Percentiles rank a stretch among this genome's conserved stretches.
Evolutionary conservation across 805 yeast genomes (phyloP).

Genomic region (Spathaspora gorwiae): DNA sequence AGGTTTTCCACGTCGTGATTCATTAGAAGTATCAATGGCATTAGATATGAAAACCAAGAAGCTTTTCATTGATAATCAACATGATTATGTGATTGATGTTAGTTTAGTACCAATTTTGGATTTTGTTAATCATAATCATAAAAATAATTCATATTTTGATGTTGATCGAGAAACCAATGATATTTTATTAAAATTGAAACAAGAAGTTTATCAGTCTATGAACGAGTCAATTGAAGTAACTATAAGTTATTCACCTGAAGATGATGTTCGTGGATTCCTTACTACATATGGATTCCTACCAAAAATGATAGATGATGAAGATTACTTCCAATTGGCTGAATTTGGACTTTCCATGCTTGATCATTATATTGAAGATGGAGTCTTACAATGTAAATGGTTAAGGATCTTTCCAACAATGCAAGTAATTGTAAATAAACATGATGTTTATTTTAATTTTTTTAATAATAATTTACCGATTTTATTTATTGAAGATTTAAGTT

Average conservation of each 20-base stretch:
- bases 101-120: constrained; percentile 65
- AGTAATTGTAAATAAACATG: constrained; percentile 8
- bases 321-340: constrained; percentile 7
- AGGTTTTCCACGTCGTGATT: constrained; percentile 31
- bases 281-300: constrained; percentile 32
- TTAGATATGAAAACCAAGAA: constrained; percentile 52
- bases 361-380: constrained; percentile 1
- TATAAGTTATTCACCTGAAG: constrained; percentile 21
- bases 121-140: constrained; percentile 54
- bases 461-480: constrained; percentile 15
- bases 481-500: constrained; percentile 60
- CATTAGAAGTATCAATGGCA: constrained; percentile 68
- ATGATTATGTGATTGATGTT: constrained; percentile 37
- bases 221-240: constrained; percentile 16
- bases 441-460: constrained; percentile 13
- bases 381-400: constrained; percentile 22
- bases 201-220: not conserved
- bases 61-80: constrained; percentile 34
- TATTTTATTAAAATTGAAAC: constrained; percentile 56
- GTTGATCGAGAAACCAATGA: constrained; percentile 44
- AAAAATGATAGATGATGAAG: not conserved
- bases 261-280: constrained; percentile 20
- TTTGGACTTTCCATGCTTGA: constrained; percentile 1
- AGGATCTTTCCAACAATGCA: constrained; percentile 25
- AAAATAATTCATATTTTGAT: constrained; percentile 54